Evolutionary conservation across 2,329 filamentous ascomycete genomes (phyloP).

Genomic region (Neopestalotiopsis rosae): DNA sequence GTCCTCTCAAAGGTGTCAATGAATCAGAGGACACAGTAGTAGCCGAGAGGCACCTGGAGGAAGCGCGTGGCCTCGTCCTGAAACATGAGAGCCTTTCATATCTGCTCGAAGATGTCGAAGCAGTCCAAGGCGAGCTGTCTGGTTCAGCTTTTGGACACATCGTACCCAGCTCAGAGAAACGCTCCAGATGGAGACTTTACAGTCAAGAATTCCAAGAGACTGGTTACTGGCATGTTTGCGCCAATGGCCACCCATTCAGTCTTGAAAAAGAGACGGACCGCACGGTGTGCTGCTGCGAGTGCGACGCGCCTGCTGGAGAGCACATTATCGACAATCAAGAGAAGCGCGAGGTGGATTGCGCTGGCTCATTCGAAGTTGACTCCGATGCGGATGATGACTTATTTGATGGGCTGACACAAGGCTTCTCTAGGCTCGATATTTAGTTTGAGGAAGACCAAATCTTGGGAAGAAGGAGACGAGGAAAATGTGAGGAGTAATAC

Average conservation of each 20-base stretch:
- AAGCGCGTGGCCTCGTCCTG: neutral
- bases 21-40: neutral
- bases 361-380: neutral
- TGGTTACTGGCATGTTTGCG: slow-evolving; percentile 67
- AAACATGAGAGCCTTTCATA: neutral
- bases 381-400: neutral
- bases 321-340: neutral
- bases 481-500: too few relatives aligned
- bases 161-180: slow-evolving; percentile 57
- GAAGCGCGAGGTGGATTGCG: neutral
- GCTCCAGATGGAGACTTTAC: slow-evolving; percentile 57
- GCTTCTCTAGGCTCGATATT: too few relatives aligned
- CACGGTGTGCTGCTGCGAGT: neutral
- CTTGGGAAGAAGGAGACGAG: too few relatives aligned
- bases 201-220: slow-evolving; percentile 51
- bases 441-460: too few relatives aligned
- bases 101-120: slow-evolving; percentile 13
- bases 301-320: slow-evolving; percentile 3
- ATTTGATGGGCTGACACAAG: too few relatives aligned
- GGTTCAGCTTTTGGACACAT: slow-evolving; percentile 20
- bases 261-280: slow-evolving; percentile 47
- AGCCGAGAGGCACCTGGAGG: slow-evolving; percentile 20
- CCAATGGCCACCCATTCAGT: slow-evolving; percentile 64
- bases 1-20: neutral
- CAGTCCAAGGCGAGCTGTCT: neutral